phyloP scores from a whole-genome alignment of 352 stramenopile species.

The Sclerospora graminicola region DNA sequence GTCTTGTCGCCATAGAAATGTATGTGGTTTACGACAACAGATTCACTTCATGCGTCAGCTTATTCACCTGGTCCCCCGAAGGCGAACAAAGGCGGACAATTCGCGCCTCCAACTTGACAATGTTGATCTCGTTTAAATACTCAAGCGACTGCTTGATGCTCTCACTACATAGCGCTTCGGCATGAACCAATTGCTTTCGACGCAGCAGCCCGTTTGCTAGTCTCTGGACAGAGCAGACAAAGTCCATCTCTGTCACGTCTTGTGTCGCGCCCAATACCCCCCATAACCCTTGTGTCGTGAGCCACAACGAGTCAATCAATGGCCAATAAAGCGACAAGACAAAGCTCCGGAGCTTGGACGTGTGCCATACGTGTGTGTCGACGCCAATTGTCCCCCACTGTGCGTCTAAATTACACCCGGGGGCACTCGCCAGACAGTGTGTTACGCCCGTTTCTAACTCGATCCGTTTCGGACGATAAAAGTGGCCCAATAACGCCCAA shows the following conservation, averaged over 20 bases:
- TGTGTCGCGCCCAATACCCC: slow-evolving; percentile 15
- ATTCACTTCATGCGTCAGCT: slow-evolving; percentile 33
- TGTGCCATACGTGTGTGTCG: slow-evolving; percentile 27
- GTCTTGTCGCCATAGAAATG: slow-evolving; percentile 37
- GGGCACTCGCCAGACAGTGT: slow-evolving; percentile 18
- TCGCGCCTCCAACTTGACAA: slow-evolving; percentile 28
- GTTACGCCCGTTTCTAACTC: slow-evolving; percentile 31
- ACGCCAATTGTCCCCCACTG: slow-evolving; percentile 14
- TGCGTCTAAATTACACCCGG: slow-evolving; percentile 16
- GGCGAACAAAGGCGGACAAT: slow-evolving; percentile 18
- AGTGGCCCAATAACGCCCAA: slow-evolving; percentile 54
- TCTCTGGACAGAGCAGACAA: slow-evolving; percentile 43
- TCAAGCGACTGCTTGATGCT: slow-evolving; percentile 68
- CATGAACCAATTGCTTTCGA: slow-evolving; percentile 30
- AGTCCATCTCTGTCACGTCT: slow-evolving; percentile 25
- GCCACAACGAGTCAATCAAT: slow-evolving; percentile 68
- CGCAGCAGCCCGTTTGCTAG: slow-evolving; percentile 44
- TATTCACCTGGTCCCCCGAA: background rate
- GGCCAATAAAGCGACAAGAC: slow-evolving; percentile 60
- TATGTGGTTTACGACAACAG: slow-evolving; percentile 29
- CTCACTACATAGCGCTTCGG: slow-evolving; percentile 63
- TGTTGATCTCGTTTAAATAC: slow-evolving; percentile 37
- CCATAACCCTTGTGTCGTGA: slow-evolving; percentile 41
- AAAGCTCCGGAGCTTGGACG: slow-evolving; percentile 39
- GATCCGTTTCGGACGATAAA: slow-evolving; percentile 48